These are phyloP conservation scores for Calonectria hawksworthii DNA, from an alignment of 2,329 filamentous ascomycete genomes.

Conservation along the genomic window DNA sequence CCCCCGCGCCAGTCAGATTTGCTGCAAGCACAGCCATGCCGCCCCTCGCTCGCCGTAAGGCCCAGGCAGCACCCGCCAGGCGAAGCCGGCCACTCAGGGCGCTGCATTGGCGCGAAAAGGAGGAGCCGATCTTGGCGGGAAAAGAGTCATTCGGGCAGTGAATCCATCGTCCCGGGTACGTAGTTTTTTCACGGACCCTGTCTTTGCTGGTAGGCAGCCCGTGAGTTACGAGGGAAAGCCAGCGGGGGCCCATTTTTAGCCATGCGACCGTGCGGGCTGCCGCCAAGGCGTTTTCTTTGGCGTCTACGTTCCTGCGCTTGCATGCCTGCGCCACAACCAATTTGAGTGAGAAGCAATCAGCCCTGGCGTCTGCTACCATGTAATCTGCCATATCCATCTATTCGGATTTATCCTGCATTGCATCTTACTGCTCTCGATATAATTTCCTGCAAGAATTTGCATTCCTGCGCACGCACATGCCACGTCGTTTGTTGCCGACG, in stretches of 20 bases:
- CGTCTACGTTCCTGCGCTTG: background rate
- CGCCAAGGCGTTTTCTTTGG: background rate
- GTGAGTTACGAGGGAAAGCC: background rate
- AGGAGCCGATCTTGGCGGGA: background rate
- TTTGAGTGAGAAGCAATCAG: background rate
- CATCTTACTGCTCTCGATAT: background rate
- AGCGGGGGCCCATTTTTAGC: background rate
- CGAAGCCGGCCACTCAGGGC: background rate
- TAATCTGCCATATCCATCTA: background rate
- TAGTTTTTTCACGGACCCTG: background rate
- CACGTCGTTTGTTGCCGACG: background rate
- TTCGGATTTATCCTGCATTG: background rate
- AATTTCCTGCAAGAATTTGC: background rate
- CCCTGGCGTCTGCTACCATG: background rate
- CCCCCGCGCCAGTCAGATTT: constrained; percentile 3
- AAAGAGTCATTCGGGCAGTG: constrained; percentile 7
- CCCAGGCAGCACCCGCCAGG: background rate
- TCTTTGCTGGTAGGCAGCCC: background rate
- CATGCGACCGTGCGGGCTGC: background rate
- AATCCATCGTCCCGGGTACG: background rate
- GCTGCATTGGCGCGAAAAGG: background rate
- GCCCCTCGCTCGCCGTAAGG: background rate
- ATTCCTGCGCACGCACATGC: background rate
- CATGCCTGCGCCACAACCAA: background rate
- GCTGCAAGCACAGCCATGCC: background rate